phyloP scores from a whole-genome alignment of 345 rosid species.

The Turnera subulata region DNA sequence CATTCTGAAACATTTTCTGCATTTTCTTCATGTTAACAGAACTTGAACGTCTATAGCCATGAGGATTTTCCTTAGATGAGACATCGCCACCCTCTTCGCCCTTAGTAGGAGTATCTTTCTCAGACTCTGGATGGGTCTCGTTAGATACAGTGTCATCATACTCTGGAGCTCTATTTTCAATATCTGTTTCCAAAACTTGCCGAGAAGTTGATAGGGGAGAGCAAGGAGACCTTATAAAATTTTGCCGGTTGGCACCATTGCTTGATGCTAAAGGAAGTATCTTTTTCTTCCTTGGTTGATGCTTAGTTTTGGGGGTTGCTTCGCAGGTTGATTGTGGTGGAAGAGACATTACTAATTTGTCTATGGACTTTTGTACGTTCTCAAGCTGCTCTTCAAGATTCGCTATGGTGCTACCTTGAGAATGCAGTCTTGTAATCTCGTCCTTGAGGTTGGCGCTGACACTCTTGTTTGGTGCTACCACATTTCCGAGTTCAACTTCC shows the following conservation, averaged over 20 bases:
- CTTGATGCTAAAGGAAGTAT: conserved; percentile 76
- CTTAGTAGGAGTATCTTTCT: conserved; percentile 71
- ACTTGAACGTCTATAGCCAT: conserved; percentile 69
- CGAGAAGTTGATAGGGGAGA: conserved; percentile 75
- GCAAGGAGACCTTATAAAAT: conserved; percentile 83
- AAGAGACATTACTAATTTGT: conserved; percentile 93
- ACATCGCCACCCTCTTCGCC: conserved; percentile 79
- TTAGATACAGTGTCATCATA: conserved; percentile 39
- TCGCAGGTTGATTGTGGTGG: conserved; percentile 51
- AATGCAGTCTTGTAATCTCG: conserved; percentile 97
- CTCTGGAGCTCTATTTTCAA: conserved; percentile 82
- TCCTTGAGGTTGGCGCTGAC: conserved; percentile 94
- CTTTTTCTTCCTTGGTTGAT: conserved; percentile 74
- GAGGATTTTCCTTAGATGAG: conserved; percentile 75
- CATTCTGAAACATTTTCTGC: conserved; percentile 98
- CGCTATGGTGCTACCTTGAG: conserved; percentile 92
- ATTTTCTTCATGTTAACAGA: conserved; percentile 97
- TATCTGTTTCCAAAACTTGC: conserved; percentile 68
- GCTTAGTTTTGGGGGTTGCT: conserved; percentile 59
- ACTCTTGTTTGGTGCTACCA: conserved; percentile 65
- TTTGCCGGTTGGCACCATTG: conserved; percentile 59
- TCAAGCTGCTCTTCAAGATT: conserved; percentile 93
- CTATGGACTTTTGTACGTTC: conserved; percentile 95
- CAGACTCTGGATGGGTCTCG: conserved; percentile 41
- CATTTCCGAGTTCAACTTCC: conserved; percentile 55